These are phyloP conservation scores for Eremochloa ophiuroides DNA, from an alignment of 176 grass and related monocot species.

Conservation along the genomic window DNA sequence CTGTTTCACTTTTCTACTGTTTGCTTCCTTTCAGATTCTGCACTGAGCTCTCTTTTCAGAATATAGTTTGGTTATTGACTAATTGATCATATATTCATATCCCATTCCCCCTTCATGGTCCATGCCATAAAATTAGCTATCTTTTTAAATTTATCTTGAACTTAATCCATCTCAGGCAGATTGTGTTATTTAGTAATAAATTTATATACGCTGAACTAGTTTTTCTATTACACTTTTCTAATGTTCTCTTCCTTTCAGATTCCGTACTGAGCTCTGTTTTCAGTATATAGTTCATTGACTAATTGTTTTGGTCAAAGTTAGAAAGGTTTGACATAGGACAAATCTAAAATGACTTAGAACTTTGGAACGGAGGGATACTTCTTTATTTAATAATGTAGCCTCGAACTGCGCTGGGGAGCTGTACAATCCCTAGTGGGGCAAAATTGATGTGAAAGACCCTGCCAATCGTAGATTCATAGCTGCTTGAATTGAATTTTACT, in stretches of 20 bases:
- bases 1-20: not conserved
- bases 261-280: not conserved
- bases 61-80: not conserved
- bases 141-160: not conserved
- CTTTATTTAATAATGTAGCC: not conserved
- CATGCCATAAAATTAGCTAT: not conserved
- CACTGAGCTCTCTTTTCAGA: not conserved
- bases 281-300: not conserved
- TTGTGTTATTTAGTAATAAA: slow-evolving; percentile 9
- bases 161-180: not conserved
- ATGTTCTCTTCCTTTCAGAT: not conserved
- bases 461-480: not conserved
- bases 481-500: not conserved
- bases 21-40: not conserved
- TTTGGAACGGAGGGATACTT: not conserved
- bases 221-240: not conserved
- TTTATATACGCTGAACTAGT: not conserved
- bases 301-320: not conserved
- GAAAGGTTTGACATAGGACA: not conserved
- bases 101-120: not conserved
- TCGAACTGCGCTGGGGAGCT: not conserved
- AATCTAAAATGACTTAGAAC: not conserved
- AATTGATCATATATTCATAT: not conserved
- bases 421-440: not conserved
- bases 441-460: not conserved